phyloP scores from a whole-genome alignment of 2,329 filamentous ascomycete genomes.

The Alternaria panax region DNA sequence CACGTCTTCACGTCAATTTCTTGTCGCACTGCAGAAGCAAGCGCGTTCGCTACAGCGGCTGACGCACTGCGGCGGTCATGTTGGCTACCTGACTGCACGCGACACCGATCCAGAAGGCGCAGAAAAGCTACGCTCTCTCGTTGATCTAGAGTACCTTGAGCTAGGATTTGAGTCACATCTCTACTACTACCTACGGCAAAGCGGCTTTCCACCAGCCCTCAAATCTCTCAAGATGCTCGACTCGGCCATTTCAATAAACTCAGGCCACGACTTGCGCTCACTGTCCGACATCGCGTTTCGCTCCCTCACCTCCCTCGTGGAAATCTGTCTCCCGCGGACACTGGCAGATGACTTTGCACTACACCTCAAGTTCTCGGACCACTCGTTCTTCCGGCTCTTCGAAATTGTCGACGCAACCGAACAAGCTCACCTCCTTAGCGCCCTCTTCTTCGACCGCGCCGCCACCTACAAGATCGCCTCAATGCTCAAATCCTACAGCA shows the following conservation, averaged over 20 bases:
- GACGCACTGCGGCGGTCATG: constrained; percentile 36
- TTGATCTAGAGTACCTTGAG: constrained; percentile 37
- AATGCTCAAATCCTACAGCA: constrained; percentile 25
- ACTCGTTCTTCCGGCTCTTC: constrained; percentile 23
- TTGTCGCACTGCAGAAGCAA: constrained; percentile 41
- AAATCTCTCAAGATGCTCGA: constrained; percentile 38
- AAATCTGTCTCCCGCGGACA: constrained; percentile 21
- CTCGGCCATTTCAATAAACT: constrained; percentile 31
- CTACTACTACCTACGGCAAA: constrained; percentile 31
- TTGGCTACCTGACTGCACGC: constrained; percentile 16
- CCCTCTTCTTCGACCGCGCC: constrained; percentile 31
- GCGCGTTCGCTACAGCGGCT: constrained; percentile 41
- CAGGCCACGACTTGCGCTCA: constrained; percentile 20
- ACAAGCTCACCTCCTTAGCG: constrained; percentile 22
- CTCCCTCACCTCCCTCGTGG: constrained; percentile 26
- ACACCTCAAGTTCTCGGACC: constrained; percentile 31
- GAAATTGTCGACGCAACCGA: constrained; percentile 16
- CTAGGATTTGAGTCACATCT: constrained; percentile 40
- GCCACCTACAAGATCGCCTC: constrained; percentile 38
- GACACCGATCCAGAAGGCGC: constrained; percentile 25
- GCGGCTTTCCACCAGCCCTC: constrained; percentile 36
- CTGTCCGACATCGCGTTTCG: constrained; percentile 25
- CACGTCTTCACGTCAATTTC: constrained; percentile 36
- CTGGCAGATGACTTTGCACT: constrained; percentile 25
- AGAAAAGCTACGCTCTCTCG: constrained; percentile 33